phyloP scores from a whole-genome alignment of 176 grass and related monocot species.

The Phyllostachys edulis region DNA sequence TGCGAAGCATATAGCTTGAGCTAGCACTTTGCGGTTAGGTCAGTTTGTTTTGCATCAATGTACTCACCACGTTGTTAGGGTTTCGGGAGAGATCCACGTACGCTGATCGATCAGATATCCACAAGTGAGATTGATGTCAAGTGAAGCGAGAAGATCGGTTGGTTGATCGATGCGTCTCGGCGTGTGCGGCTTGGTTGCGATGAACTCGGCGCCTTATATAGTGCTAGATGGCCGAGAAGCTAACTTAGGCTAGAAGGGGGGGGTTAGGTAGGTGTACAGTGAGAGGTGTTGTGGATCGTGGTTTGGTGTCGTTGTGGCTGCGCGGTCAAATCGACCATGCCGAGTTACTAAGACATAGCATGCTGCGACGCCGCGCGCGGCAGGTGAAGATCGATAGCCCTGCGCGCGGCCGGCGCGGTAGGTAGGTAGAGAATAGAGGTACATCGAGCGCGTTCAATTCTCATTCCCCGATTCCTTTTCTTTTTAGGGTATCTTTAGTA shows the following conservation, averaged over 20 bases:
- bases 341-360: no score
- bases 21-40: not conserved
- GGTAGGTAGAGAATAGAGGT: no score
- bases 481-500: no score
- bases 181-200: not conserved
- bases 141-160: not conserved
- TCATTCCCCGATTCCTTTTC: not conserved
- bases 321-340: constrained; percentile 12
- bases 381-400: not conserved
- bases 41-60: not conserved
- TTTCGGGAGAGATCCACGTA: not conserved
- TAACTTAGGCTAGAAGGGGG: not conserved
- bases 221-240: not conserved
- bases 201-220: not conserved
- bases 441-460: not conserved
- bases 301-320: not conserved
- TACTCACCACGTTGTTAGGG: not conserved
- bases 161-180: not conserved
- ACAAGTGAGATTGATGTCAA: not conserved
- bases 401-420: not conserved
- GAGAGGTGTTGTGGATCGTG: not conserved
- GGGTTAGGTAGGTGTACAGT: not conserved
- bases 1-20: not conserved
- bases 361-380: not conserved
- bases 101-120: not conserved